Evolutionary conservation across 176 grass and related monocot species (phyloP), one percentile per base, ranked within the genome.

Genomic region (Sorghum bicolor): DNA sequence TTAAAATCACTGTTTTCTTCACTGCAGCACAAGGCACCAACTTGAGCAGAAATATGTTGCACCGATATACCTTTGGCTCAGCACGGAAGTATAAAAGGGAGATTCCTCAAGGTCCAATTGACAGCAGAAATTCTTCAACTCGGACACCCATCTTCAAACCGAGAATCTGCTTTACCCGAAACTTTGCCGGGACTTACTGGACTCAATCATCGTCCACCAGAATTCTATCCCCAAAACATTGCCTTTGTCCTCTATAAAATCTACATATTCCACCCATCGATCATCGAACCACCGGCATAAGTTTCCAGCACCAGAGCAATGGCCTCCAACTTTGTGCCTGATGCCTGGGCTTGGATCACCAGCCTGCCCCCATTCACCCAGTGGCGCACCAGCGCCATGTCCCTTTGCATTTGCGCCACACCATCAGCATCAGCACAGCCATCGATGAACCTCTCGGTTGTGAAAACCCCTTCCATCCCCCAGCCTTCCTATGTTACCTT

Each of bases 291-390:
- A 84, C 10, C 39, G 55, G 45, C 47, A 39, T 15, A 88, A 64
- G 78, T 80, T 72, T 87, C 63, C 57, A 64, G 58, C 28, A 82
- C 26, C 72, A 53, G 12, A 50, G 6, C 33, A 39, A 99, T 99
- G 96, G 77, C 87, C 84, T 76, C 80, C 47, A 84, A 64, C 83
- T 94, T 94, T 41, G 69, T 64, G 48, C 85, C 91, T 67, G 89
- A 94, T 41, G 82, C 80, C 71, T 95, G 87, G 83, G 74, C 74
- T 34, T 99, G 96, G 96, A 94, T 99, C 72, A 84, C 34, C 50
- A 90, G 32, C 65, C 91, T 96, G 38, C 91, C 96, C 25, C 89
- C 86, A 37, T 90, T 96, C 83, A 76, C 85, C 86, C 93, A 92
- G 25, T 99, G 96, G 96, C 87, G 77, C 72, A 84, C 85, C 88